These are phyloP conservation scores for Boletus insuetus DNA, from an alignment of 768 basidiomycete species.

Conservation along the genomic window DNA sequence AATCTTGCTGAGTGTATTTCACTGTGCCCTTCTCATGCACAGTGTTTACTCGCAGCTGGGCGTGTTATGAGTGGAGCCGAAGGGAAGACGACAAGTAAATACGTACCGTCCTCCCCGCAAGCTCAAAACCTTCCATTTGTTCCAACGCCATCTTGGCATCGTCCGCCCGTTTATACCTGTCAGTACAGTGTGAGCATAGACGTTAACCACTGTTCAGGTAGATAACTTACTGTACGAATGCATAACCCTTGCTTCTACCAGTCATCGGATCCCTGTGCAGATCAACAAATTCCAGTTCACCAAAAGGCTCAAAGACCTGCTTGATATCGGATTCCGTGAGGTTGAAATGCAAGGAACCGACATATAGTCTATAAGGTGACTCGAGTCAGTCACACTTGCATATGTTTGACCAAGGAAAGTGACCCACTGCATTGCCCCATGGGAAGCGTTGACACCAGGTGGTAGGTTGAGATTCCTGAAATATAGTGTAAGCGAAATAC, in stretches of 20 bases:
- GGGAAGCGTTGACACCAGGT: constrained; percentile 78
- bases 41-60: constrained; percentile 82
- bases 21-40: constrained; percentile 87
- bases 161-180: constrained; percentile 83
- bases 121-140: constrained; percentile 98
- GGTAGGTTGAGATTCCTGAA: constrained; percentile 75
- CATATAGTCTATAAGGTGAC: constrained; percentile 69
- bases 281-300: constrained; percentile 97
- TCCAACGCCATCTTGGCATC: constrained; percentile 96
- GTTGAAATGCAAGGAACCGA: constrained; percentile 95
- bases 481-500: constrained; percentile 7
- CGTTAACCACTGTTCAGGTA: not conserved
- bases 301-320: constrained; percentile 99
- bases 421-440: constrained; percentile 81
- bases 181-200: constrained; percentile 1
- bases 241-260: constrained; percentile 95
- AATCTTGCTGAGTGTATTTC: constrained; percentile 73
- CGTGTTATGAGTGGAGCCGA: constrained; percentile 14
- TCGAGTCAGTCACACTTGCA: constrained; percentile 12
- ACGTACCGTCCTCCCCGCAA: constrained; percentile 88
- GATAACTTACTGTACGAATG: constrained; percentile 84
- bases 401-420: constrained; percentile 19
- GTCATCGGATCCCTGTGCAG: constrained; percentile 93
- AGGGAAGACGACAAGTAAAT: constrained; percentile 4
- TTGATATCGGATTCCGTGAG: constrained; percentile 96